Evolutionary conservation across 164 flowering plant species (phyloP), one percentile per base, ranked within the genome.

Genomic region (Brasenia schreberi): DNA sequence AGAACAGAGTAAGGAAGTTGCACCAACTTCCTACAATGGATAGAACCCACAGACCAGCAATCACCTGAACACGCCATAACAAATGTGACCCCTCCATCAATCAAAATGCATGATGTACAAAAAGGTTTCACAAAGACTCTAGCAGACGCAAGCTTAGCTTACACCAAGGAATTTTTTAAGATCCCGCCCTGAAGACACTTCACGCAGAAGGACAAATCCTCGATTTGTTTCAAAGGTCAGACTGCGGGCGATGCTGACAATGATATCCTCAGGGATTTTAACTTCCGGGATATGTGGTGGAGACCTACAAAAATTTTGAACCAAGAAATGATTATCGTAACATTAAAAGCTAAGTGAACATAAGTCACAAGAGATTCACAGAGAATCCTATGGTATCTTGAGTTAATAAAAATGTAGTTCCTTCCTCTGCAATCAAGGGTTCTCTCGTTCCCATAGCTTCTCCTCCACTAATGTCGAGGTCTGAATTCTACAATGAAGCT

Each of bases 261-360:
- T 74, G 14, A 84, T 71, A 12, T 82, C 88, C 72, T 86, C 87
- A 5, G 91, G 87, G 63, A 91, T 64, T 43, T 64, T 71, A 67
- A 86, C 74, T 59, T 82, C 86, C 0, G 97, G 96, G 45, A 87
- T 79, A 27, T 70, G 75, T 5, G 86, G 85, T 0, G 82, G 81
- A 33, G 88, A 71, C 80, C 96, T 89, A 33, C 27, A 23, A 23
- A 23, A 23, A 23, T 23, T 23, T 23, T 23, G 27, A 23, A 23
- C 27, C 27, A 23, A 23, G 2, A 23, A 23, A 2, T 0, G 27
- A 23, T 23, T 23, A 23, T 23, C 27, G 2, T 23, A 43, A 23
- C 27, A 23, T 23, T 23, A 23, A 23, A 23, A 23, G 27, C 27
- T 23, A 23, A 23, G 27, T 23, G 27, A 23, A 23, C 27, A 23